These are phyloP conservation scores for Syzygium jambos DNA, from an alignment of 345 rosid species.

Conservation along the genomic window DNA sequence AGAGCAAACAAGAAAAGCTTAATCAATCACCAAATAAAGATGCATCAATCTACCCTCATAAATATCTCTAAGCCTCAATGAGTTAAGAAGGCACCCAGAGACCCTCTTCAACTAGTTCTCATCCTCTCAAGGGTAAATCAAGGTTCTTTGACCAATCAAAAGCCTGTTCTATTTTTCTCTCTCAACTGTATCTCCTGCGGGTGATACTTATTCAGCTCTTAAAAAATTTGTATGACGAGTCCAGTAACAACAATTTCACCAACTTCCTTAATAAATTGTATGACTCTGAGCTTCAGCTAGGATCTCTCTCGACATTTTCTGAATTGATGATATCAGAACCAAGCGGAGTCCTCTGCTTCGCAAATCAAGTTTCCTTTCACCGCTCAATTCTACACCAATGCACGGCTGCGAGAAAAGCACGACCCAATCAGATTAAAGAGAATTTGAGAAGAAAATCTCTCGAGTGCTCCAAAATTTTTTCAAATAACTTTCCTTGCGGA, in stretches of 20 bases:
- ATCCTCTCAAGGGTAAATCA: not conserved
- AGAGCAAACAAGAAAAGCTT: not conserved
- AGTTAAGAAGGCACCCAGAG: not conserved
- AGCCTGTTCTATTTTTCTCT: not conserved
- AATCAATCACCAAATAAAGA: not conserved
- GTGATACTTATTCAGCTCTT: not conserved
- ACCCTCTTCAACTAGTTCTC: not conserved
- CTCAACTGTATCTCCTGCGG: not conserved
- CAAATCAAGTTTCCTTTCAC: conserved; percentile 14
- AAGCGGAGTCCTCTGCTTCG: conserved; percentile 48
- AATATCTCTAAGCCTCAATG: not conserved
- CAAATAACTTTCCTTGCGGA: not conserved
- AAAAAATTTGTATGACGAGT: not conserved
- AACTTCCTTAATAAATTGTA: not conserved
- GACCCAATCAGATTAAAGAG: not conserved
- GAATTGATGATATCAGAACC: conserved; percentile 29
- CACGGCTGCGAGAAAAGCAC: not conserved
- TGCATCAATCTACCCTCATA: not conserved
- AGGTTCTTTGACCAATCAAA: not conserved
- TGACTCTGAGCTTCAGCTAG: not conserved
- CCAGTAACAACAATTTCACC: not conserved
- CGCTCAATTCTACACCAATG: conserved; percentile 10
- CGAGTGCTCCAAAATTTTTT: not conserved
- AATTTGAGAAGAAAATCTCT: not conserved
- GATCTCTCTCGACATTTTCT: conserved; percentile 14